Conservation (phyloP, 306 rosid species). For the Clitoria ternatea region DNA sequence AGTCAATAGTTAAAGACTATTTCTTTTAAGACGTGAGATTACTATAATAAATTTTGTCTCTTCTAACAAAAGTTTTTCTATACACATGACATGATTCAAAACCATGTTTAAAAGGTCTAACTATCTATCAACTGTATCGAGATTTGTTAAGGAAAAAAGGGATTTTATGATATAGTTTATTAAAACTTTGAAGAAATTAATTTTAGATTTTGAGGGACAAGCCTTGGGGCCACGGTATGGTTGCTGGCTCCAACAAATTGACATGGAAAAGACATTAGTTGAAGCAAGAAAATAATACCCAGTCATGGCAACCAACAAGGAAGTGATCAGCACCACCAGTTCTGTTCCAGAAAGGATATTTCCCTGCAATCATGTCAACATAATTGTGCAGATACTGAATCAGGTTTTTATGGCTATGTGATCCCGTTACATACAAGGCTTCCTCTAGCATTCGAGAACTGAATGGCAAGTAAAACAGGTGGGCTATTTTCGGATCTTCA, state of each 20-base stretch:
- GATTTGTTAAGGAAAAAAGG: too few species aligned
- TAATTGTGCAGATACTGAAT: constrained; percentile 53
- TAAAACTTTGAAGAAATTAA: background rate
- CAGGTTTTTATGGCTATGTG: constrained; percentile 62
- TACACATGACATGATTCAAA: too few species aligned
- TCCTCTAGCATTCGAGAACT: constrained; percentile 72
- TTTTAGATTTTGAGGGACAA: background rate
- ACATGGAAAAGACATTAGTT: background rate
- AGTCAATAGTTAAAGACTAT: too few species aligned
- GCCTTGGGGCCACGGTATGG: background rate
- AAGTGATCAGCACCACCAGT: constrained; percentile 90
- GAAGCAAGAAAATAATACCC: constrained; percentile 52
- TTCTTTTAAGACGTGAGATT: too few species aligned
- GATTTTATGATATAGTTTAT: background rate
- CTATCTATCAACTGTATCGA: too few species aligned
- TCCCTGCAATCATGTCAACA: constrained; percentile 41
- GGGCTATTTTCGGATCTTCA: constrained; percentile 57
- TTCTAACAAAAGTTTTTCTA: too few species aligned
- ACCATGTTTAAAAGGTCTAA: too few species aligned
- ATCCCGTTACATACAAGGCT: constrained; percentile 46
- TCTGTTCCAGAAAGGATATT: constrained; percentile 82
- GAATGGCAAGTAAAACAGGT: constrained; percentile 83
- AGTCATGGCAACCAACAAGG: constrained; percentile 92
- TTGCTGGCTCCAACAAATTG: background rate
- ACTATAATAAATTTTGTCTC: too few species aligned